Conservation (phyloP, 2,329 filamentous ascomycete genomes). For the Colletotrichum cordylinicola region DNA sequence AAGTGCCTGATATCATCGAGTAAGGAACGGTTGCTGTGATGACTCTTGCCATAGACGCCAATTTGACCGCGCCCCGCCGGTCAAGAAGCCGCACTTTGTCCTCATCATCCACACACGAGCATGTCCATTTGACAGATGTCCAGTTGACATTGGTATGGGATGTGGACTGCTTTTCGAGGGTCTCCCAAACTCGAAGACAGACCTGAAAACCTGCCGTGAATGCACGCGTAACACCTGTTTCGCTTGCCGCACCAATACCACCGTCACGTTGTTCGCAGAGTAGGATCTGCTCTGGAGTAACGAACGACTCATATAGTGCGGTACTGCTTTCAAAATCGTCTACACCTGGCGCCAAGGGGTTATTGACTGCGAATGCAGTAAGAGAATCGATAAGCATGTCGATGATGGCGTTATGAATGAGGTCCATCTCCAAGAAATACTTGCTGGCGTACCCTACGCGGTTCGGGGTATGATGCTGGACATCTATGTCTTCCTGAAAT, state of each 20-base stretch:
- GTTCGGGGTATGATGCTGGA: too few relatives aligned
- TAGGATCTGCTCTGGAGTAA: not conserved
- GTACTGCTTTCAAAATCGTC: not conserved
- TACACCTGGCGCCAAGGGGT: not conserved
- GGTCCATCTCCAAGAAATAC: not conserved
- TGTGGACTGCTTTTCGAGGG: accelerated
- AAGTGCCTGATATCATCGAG: not conserved
- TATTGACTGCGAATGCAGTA: not conserved
- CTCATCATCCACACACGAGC: not conserved
- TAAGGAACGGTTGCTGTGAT: not conserved
- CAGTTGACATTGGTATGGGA: not conserved
- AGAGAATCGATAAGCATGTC: not conserved
- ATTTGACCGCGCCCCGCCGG: not conserved
- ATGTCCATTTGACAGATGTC: not conserved
- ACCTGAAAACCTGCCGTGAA: not conserved
- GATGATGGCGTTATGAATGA: not conserved
- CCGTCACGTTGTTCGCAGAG: not conserved
- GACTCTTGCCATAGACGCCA: not conserved
- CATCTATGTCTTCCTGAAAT: too few relatives aligned
- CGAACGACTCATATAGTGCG: not conserved
- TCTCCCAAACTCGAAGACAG: not conserved
- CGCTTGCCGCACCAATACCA: not conserved
- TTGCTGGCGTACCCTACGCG: too few relatives aligned
- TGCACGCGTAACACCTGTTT: not conserved
- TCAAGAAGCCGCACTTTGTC: not conserved